Conservation (phyloP, 2,329 filamentous ascomycete species). For the Colletotrichum viniferum region DNA sequence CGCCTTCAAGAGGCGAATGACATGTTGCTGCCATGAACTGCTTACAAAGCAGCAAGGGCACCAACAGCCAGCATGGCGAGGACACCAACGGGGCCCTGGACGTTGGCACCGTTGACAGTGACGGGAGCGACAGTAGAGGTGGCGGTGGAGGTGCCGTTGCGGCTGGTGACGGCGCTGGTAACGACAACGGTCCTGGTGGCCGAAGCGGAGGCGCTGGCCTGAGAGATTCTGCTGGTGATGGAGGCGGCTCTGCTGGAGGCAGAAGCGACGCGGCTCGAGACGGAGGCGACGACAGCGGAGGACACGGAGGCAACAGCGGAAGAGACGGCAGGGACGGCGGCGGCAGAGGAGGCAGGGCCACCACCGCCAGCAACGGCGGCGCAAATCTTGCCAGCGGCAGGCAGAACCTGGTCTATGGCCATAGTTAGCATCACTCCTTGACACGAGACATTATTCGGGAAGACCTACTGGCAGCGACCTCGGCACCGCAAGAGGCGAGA, state of each 20-base stretch:
- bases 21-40: neutral
- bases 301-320: neutral
- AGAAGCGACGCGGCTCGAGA: neutral
- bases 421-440: neutral
- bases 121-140: neutral
- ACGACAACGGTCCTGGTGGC: neutral
- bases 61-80: conserved; percentile 7
- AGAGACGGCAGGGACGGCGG: neutral
- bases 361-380: neutral
- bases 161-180: neutral
- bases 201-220: neutral
- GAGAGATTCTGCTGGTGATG: neutral
- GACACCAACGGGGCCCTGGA: neutral
- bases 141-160: neutral
- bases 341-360: neutral
- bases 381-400: conserved; percentile 5
- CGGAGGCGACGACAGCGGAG: neutral
- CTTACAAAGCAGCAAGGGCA: conserved; percentile 3
- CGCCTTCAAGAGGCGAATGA: neutral
- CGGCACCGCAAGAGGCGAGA: neutral
- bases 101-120: neutral
- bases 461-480: conserved; percentile 9
- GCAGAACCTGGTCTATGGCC: conserved; percentile 5
- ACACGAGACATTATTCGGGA: too few relatives aligned
- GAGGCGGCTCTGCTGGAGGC: neutral